Evolutionary conservation across 129 eudicot species (phyloP).

Genomic region (Pseudognaphalium luteoalbum): DNA sequence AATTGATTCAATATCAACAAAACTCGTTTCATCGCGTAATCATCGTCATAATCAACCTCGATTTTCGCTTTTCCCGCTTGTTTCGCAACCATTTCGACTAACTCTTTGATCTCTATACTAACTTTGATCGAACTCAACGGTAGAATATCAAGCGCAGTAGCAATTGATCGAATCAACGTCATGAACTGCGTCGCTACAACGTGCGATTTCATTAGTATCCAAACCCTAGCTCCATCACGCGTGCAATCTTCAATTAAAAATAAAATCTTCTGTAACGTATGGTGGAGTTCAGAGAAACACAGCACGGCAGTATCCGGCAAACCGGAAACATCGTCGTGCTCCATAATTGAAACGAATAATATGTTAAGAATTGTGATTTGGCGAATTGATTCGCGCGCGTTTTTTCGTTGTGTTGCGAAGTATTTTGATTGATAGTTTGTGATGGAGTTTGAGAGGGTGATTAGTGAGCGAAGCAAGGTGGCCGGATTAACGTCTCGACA

Average conservation of each 20-base stretch:
- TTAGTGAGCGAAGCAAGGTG: conserved; percentile 64
- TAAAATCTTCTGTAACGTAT: conserved; percentile 50
- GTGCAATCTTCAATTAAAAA: conserved; percentile 68
- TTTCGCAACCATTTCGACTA: conserved; percentile 58
- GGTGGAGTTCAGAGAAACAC: conserved; percentile 74
- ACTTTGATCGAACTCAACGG: conserved; percentile 38
- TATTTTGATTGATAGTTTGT: conserved; percentile 28
- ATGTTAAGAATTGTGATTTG: conserved; percentile 48
- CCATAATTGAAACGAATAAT: conserved; percentile 56
- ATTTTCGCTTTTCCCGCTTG: conserved; percentile 56
- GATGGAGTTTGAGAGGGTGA: conserved; percentile 47
- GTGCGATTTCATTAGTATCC: conserved; percentile 61
- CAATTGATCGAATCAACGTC: conserved; percentile 42
- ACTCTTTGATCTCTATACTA: conserved; percentile 54
- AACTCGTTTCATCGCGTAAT: conserved; percentile 49
- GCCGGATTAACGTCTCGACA: conserved; percentile 58
- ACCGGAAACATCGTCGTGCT: neutral
- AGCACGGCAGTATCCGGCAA: conserved; percentile 39
- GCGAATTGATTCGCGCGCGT: conserved; percentile 60
- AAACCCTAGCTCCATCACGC: conserved; percentile 45
- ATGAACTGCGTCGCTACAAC: conserved; percentile 50
- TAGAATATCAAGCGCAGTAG: conserved; percentile 72
- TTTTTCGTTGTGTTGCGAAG: conserved; percentile 50
- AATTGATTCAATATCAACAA: conserved; percentile 60
- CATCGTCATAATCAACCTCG: conserved; percentile 56